A percentile compares a stretch with the other conserved stretches of the same genome.
Conservation (phyloP, 2,329 filamentous ascomycete species). For the Aspergillus eucalypticola region DNA sequence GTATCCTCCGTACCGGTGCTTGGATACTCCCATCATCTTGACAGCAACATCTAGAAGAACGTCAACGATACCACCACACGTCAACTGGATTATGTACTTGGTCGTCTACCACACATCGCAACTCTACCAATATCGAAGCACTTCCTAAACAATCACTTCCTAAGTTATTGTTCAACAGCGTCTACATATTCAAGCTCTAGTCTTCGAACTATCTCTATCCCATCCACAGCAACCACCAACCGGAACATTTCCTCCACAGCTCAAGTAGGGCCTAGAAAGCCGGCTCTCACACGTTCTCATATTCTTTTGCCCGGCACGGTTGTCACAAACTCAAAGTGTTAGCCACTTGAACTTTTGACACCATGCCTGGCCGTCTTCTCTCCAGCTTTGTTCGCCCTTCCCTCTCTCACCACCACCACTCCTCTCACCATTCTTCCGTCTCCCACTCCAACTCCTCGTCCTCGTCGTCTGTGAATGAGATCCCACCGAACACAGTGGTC, state of each 20-base stretch:
- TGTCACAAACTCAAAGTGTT: background rate
- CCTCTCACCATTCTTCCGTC: constrained; percentile 31
- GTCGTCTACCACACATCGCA: constrained; percentile 20
- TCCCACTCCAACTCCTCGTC: constrained; percentile 40
- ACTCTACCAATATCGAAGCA: constrained; percentile 28
- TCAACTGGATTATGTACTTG: constrained; percentile 23
- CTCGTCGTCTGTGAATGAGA: constrained; percentile 41
- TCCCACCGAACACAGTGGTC: constrained; percentile 20
- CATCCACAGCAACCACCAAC: background rate
- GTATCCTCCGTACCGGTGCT: background rate
- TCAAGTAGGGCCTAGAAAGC: background rate
- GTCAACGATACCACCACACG: background rate
- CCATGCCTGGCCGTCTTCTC: constrained; percentile 44
- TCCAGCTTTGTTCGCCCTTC: constrained; percentile 42
- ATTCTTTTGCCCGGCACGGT: background rate
- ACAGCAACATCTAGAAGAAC: background rate
- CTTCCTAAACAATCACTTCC: constrained; percentile 20
- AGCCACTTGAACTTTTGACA: constrained; percentile 14
- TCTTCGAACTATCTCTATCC: background rate
- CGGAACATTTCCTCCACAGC: background rate
- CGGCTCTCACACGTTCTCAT: background rate
- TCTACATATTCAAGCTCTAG: background rate
- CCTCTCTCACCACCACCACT: constrained; percentile 18
- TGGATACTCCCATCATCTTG: background rate
- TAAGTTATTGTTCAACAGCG: background rate